Base-by-base conservation (phyloP, 75 land plant species). In the Cunninghamia lanceolata region DNA sequence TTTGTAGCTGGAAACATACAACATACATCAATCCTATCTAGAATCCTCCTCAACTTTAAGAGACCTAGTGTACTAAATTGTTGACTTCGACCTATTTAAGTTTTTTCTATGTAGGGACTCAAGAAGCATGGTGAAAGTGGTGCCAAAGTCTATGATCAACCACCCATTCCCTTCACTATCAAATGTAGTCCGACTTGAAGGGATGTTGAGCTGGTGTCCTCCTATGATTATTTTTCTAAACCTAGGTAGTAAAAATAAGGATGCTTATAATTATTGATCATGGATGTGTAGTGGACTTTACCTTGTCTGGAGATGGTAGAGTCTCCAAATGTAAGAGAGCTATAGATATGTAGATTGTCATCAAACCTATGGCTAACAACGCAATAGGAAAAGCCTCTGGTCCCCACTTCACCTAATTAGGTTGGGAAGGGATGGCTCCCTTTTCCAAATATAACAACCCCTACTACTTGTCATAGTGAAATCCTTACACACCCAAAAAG, bases 141-240 rank as follows among this genome's bases (percentile, higher is more conserved):
- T 94, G 32, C 97, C 97, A 5, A 95, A 93, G 85, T 96, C 99
- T 7, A 96, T 88, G 74, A 95, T 93, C 85, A 92, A 63, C 45
- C 98, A 96, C 47, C 96, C 98, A 85, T 86, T 85, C 1, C 98
- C 98, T 16, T 76, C 36, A 46, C 66, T 7, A 79, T 96, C 94
- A 14, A 95, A 89, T 13, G 84, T 79, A 32, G 52, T 74, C 50
- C 89, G 47, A n/a, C 56, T 68, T 34, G 34, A 56, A 30, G 92
- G 90, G 17, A 94, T 84, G 46, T 88, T 83, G 40, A 96, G 88
- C 32, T 28, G 40, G 34, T 16, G 83, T 16, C 82, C 77, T 38
- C 93, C 97, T 40, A 95, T 89, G 45, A 91, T 87, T 21, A 95
- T 84, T 50, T 93, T 28, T 82, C 85, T 13, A 96, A 85, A 25